Base-by-base conservation (phyloP, 306 rosid genomes). In the Casuarina equisetifolia region DNA sequence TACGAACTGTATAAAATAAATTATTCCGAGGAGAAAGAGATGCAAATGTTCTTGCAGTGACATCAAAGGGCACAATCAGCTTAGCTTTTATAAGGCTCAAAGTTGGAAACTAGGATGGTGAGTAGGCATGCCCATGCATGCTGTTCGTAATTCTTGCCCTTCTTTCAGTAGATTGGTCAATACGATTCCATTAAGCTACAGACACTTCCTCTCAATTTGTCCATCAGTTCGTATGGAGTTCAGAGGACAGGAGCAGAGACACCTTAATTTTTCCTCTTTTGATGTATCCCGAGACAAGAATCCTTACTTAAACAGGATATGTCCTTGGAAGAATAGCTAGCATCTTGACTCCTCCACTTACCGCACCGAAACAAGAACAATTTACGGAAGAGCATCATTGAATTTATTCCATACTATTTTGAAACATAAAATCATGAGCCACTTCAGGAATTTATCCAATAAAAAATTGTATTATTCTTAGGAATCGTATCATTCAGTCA, bases 291-390 rank as follows among this genome's bases (percentile, higher is more conserved):
- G 36, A 62, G 35, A 62, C 20, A 36, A 62, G 68, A 35, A 62
- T 62, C 44, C 42, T 62, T 35, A 12, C 19, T 62, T 36, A 36
- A 62, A 48, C 51, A 48, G 43, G n/a, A 38, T 35, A 52, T 52
- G 7, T 38, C 69, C 40, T 62, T 38, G 40, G 9, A 13, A 10
- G 12, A 36, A 62, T 62, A 62, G 43, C 42, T 4, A 38, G 69
- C 69, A 63, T 40, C 25, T 38, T 63, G 69, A 63, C 69, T 38
- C 69, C 39, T 63, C 69, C 69, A 63, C 69, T 63, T 13, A 36
- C 19, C 35, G 19, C 69, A 62, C 6, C 8, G 38, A 62, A 12
- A 12, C 12, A 38, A 62, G 17, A 36, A 2, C 9, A 63, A 63
- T n/a, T 15, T 12, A 38, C 16, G 46, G n/a, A 63, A 15, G 15